Base-by-base conservation (phyloP, 257 asterid genomes). In the Fraxinus pennsylvanica region DNA sequence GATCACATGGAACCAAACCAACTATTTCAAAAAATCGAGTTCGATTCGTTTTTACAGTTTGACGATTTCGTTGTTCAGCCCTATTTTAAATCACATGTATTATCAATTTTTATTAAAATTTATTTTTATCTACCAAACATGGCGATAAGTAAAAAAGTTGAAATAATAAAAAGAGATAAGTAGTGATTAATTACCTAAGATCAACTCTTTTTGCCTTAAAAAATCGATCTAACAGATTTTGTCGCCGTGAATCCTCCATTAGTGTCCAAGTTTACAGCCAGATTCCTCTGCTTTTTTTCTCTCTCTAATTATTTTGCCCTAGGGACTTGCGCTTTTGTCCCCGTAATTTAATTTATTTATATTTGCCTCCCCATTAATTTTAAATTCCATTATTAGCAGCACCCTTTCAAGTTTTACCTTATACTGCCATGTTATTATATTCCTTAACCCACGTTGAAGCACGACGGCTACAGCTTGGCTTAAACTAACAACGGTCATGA, bases 381-480 rank as follows among this genome's bases (percentile, higher is more conserved):
- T 66, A 32, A 76, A 80, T 74, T 82, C 71, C 35, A 73, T 33
- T 72, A 79, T 82, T 81, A 33, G 83, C 79, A 84, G 5, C 22
- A 59, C 84, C 77, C 67, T 7, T 76, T 38, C 74, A 27, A 35
- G 47, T 71, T 74, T 66, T 67, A 33, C 87, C 81, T 47, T 57
- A 33, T 12, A 83, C 71, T 76, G 57, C 78, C 98, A 92, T 86
- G 98, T 87, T 90, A 91, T 84, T 88, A 84, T 92, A 91, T 92
- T 92, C 98, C 94, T 76, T 82, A 85, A 87, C 88, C 92, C 98
- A 94, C 96, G 97, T 94, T 94, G 84, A 75, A 73, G 90, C 97
- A 94, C 98, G 96, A 94, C 79, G 88, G 75, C 83, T 89, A 94
- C 98, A 94, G 97, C 97, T 94, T 86, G 90, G 86, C 85, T 79